Evolutionary conservation across 2,329 filamentous ascomycete species (phyloP), one percentile per base, ranked within the genome.

Genomic region (Dactylellina cionopaga): DNA sequence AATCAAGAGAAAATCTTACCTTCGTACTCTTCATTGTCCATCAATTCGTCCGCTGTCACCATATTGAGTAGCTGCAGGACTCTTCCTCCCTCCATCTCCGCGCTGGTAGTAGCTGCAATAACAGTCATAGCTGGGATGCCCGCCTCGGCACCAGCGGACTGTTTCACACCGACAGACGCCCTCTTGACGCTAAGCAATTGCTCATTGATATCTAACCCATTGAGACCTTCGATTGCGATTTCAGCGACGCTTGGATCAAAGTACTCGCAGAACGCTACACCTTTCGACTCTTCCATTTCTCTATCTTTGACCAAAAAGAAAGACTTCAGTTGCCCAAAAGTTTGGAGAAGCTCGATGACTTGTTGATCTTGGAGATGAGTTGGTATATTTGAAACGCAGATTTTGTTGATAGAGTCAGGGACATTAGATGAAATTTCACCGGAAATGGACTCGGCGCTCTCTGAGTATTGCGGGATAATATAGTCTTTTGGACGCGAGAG

Each of bases 101-200:
- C 86, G 35, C 91, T 90, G 2, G 89, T 92, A 17, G 95, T 96
- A 66, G 94, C 93, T 35, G 95, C 95, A 77, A 99, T 90, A 87
- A 97, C 92, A 54, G 93, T 96, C 89, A 99, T 98, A 74, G 95
- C 95, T 77, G 95, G 96, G 74, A 99, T 94, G 62, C 94, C 92
- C 85, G 97, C 96, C 78, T 99, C 95, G 39, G 96, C 86, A 74
- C 92, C 92, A 47, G 91, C 86, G 19, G 92, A 92, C 80, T 99
- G 95, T n/a, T 92, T 94, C 73, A 92, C 89, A 76, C 95, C 95
- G 75, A 97, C 91, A 80, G 93, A 96, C 27, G 95, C 96, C 78
- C 93, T 92, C 75, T 87, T 85, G 33, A 97, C 92, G 82, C 90
- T 94, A 62, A 99, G 85, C 77, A 89, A 88, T 77, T 90, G 90